phyloP scores from a whole-genome alignment of 495 filamentous ascomycete genomes.

The Sabuloglossum arenarium region DNA sequence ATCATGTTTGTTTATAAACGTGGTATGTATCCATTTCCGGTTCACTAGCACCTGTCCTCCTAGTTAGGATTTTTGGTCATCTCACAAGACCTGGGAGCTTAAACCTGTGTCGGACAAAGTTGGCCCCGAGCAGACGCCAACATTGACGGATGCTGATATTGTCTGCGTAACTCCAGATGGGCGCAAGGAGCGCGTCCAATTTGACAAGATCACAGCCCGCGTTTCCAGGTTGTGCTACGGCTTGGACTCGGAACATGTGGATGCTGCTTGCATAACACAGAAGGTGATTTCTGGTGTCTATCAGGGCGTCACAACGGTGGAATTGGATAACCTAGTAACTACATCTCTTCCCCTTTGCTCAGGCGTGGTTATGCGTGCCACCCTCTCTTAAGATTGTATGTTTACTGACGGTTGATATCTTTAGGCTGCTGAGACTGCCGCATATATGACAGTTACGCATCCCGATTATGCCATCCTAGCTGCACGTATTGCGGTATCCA shows the following conservation, averaged over 20 bases:
- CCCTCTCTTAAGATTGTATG: conserved; percentile 1
- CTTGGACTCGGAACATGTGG: conserved; percentile 87
- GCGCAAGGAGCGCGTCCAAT: conserved; percentile 98
- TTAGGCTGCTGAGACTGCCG: conserved; percentile 93
- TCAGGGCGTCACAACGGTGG: conserved; percentile 87
- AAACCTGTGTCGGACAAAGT: no score
- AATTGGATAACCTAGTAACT: conserved; percentile 89
- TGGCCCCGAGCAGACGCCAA: no score
- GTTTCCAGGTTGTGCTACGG: conserved; percentile 95
- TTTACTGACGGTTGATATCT: neutral
- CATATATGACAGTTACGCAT: conserved; percentile 98
- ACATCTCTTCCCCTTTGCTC: neutral
- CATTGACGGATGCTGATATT: neutral
- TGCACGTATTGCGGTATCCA: conserved; percentile 94
- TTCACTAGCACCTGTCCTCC: no score
- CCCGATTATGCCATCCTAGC: conserved; percentile 98
- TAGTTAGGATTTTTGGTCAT: neutral
- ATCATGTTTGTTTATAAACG: conserved; percentile 51
- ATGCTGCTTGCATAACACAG: conserved; percentile 93
- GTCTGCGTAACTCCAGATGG: conserved; percentile 38
- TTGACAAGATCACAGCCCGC: conserved; percentile 98
- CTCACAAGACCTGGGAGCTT: conserved; percentile 14
- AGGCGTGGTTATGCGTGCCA: neutral
- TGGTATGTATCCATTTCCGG: conserved; percentile 28
- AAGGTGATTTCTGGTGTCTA: conserved; percentile 99